Evolutionary conservation across 768 basidiomycete species (phyloP), one percentile per base, ranked within the genome.

Genomic region (Trametes villosa): DNA sequence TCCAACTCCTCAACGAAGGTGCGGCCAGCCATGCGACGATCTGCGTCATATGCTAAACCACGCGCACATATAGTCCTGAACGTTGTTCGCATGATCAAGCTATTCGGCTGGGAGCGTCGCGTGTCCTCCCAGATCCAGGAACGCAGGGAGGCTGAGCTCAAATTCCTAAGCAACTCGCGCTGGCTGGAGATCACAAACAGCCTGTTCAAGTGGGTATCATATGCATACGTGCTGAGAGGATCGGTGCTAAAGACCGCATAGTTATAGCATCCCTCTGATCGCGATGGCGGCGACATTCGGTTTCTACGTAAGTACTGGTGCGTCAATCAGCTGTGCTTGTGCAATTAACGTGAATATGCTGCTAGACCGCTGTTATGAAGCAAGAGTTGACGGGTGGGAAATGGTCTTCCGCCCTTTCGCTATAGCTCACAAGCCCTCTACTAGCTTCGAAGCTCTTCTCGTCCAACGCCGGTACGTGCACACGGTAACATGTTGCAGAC

Each of bases 201-300:
- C 29, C 71, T 72, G 50, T 50, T 79, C 47, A 81, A 81, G 81
- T 83, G 62, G 18, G 76, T 72, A 18, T 18, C 1, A 12, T 49
- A 29, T 2, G 24, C 22, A 2, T 17, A 47, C 8, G 17, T 12
- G 8, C 44, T 47, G 27, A 33, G 26, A 26, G 38, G 46, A 29
- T 47, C 13, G 41, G 9, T n/a, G 15, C 50, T 60, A 27, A 41
- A n/a, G 27, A 26, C 48, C 33, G 48, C 13, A 33, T 33, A 89
- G 86, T 67, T 83, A 78, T 61, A 57, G 83, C 36, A 80, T 90
- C 44, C 89, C 90, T 0, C 70, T 90, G 9, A 36, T 83, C 1
- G 85, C 83, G 30, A 91, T 91, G 89, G 67, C 87, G 41, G 78
- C 82, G 17, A 86, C 87, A 1, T 91, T 83, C 65, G 76, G 80